phyloP scores from a whole-genome alignment of 2,329 filamentous ascomycete species.

The Curvularia spicifera region DNA sequence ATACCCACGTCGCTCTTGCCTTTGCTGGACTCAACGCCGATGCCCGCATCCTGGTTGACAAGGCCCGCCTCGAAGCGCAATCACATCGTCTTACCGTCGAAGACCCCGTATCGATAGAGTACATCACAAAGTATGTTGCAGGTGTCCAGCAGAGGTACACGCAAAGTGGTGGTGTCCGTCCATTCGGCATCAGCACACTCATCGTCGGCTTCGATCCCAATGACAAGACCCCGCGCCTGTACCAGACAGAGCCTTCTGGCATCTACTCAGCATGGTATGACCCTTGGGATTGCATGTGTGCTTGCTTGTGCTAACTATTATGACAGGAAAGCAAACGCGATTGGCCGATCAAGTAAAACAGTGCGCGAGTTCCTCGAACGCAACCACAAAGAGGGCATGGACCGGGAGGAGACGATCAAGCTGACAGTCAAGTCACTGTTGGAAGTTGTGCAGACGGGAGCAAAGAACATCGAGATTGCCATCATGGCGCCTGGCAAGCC shows the following conservation, averaged over 20 bases:
- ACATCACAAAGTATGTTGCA: conserved; percentile 98
- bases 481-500: conserved; percentile 93
- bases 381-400: conserved; percentile 98
- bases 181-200: conserved; percentile 98
- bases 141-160: conserved; percentile 99
- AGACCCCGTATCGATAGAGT: conserved; percentile 96
- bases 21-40: conserved; percentile 98
- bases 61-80: conserved; percentile 95
- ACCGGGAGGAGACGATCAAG: conserved; percentile 93
- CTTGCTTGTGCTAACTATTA: conserved; percentile 22
- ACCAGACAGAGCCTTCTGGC: conserved; percentile 98
- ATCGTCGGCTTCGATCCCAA: conserved; percentile 98
- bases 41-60: conserved; percentile 96
- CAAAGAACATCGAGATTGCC: conserved; percentile 99
- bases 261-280: conserved; percentile 98
- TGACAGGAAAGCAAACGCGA: conserved; percentile 95
- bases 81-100: conserved; percentile 96
- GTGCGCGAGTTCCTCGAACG: conserved; percentile 98
- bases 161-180: conserved; percentile 95
- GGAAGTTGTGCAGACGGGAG: conserved; percentile 97
- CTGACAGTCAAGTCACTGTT: conserved; percentile 97
- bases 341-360: conserved; percentile 97
- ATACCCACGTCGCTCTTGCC: conserved; percentile 94
- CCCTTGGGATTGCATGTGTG: not conserved
- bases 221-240: conserved; percentile 85